phyloP scores from a whole-genome alignment of 169 alveolate species.

The Plasmodium knowlesi region DNA sequence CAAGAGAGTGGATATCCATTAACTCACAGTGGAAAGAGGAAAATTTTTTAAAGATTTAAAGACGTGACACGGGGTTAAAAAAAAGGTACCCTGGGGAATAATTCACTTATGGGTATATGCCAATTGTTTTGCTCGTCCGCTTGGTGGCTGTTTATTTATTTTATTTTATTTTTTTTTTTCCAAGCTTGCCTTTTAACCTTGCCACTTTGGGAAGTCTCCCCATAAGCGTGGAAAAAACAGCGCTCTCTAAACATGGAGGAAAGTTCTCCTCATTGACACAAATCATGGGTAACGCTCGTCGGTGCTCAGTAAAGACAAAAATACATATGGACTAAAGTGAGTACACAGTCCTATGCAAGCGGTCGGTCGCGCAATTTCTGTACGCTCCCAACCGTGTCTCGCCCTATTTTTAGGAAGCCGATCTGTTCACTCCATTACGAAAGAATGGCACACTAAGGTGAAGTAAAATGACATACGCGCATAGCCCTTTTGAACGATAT shows the following conservation, averaged over 20 bases:
- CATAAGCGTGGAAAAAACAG: neutral
- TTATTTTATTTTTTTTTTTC: neutral
- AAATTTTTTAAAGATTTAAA: neutral
- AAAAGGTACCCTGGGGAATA: neutral
- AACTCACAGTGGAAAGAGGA: neutral
- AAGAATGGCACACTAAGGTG: neutral
- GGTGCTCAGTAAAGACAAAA: neutral
- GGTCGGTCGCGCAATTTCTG: neutral
- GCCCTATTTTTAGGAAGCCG: neutral
- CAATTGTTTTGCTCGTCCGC: neutral
- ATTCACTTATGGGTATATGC: neutral
- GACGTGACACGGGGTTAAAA: neutral
- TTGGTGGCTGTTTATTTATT: neutral
- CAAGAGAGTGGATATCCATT: neutral
- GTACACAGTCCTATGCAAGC: neutral
- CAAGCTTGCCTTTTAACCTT: neutral
- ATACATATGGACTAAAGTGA: neutral
- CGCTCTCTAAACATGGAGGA: neutral
- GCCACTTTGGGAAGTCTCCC: neutral
- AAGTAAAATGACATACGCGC: neutral
- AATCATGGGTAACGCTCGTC: neutral
- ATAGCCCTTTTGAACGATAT: neutral
- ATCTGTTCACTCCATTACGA: neutral
- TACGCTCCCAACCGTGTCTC: neutral
- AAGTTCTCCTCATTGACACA: neutral